Base-by-base conservation (phyloP, 2,329 filamentous ascomycete genomes). In the Neocatenulostroma microsporum region DNA sequence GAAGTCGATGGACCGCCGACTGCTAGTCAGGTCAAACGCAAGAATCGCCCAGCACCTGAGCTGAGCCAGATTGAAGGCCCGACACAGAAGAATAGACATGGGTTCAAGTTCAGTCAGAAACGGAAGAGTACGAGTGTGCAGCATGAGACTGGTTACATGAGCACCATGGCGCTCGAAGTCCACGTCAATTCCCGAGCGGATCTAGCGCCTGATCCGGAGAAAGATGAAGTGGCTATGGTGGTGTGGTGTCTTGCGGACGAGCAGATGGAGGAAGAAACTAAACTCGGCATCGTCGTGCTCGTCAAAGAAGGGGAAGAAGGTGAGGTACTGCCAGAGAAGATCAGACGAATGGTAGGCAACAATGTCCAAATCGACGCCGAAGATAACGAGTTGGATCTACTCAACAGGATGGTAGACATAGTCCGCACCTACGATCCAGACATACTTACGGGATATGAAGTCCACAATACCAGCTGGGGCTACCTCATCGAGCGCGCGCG, bases 61-160 rank as follows among this genome's bases (percentile, higher is more conserved):
- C 58, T 87, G 5, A 94, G 87, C 1, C 88, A 96, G 55, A 89
- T 96, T 36, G 84, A 94, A 34, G 86, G 83, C 0, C 79, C 87
- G 0, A 95, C 89, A 0, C 88, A 89, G 35, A 82, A 74, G 55
- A 84, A 85, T 51, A 80, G 76, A 42, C 72, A 89, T 55, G 85
- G 82, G 0, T 89, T 88, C 67, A 91, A 88, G 56, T 94, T 84
- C 57, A 86, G 82, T 0, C 86, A 88, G 48, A 84, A 80, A 54
- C 72, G 74, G 43, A 76, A 78, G 47, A 80, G 80, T 2, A 83
- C 80, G 0, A 86, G 79, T 47, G 78, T 93, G 13, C 76, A 85
- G 52, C 84, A 89, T 47, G 85, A 93, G 58, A 79, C 78, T 3
- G 84, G 91, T 49, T 94, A 94, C 58, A 96, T 98, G 91, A 94